Evolutionary conservation across 108 stramenopile species (phyloP), one percentile per base, ranked within the genome.

Genomic region (Nitzschia sp.): DNA sequence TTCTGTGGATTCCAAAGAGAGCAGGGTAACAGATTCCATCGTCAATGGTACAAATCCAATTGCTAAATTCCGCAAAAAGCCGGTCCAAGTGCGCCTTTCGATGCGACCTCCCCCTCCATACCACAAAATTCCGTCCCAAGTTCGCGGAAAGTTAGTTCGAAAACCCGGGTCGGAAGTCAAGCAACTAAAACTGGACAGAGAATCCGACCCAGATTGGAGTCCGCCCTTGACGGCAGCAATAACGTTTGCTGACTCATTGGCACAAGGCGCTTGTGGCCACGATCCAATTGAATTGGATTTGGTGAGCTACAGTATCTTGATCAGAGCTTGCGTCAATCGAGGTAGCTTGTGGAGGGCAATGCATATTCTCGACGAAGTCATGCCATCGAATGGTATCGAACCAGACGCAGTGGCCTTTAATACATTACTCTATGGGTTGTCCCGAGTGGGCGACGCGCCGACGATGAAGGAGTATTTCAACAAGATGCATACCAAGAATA

Each of bases 201-300:
- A 92, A 45, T 60, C 70, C n/a, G 86, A 86, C 54, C 76, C 82
- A 49, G 82, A 90, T 47, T 93, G 83, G 82, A 87, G 85, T 18
- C 58, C 78, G 15, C 73, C 87, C 1, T 80, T 93, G 33, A 86
- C 87, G 17, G 84, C 89, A 3, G 93, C 93, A 9, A 86, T 94
- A 79, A 82, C 93, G 26, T 94, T 94, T 79, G 88, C 88, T 13
- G 93, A 91, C 48, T 86, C 85, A 29, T 64, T 94, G 46, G 84
- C 85, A 25, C 93, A 94, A 42, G 93, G 93, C 9, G 93, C 93
- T n/a, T 94, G 93, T 70, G 90, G 93, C 36, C 93, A 94, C 54
- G 80, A 82, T 28, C 88, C 90, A 6, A 85, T 94, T 32, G 73
- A 84, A 61, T 78, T 90, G 34, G 73, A 91, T 70, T 36, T 88